Base-by-base conservation (phyloP, 1,284 basidiomycete genomes). In the Puccinia polysora region DNA sequence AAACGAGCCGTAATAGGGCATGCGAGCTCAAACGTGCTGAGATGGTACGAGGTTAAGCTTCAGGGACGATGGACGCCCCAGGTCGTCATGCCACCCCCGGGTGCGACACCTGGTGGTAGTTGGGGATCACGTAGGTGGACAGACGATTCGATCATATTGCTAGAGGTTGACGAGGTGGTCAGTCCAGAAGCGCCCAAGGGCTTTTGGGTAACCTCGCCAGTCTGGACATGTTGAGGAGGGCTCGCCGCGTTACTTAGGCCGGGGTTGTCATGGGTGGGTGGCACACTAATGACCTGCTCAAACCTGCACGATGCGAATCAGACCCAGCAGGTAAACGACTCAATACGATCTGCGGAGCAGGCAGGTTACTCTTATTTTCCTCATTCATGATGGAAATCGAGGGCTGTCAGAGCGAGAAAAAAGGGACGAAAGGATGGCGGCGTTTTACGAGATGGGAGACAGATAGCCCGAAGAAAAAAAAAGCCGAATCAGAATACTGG, bases 231-330 rank as follows among this genome's bases (percentile, higher is more conserved):
- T 34, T 1, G 8, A 14, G 14, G 15, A 30, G 53, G 53, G 28
- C 30, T 32, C 18, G 14, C 38, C 15, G 53, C 6, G 12, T 32
- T 8, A 52, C 23, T 23, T 6, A 20, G 23, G 20, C 10, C 7
- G 15, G 49, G 49, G 20, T 52, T 18, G 49, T 25, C 49, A 52
- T 7, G 15, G 14, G 60, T 28, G 45, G 60, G 40, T 45, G 40
- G 60, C 10, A 50, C 60, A 36, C 60, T 50, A 20, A 63, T 63
- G 18, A 63, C 60, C 45, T 63, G 43, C 34, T 63, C 60, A 36
- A 63, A 63, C 23, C 60, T 63, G 60, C 30, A 25, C 20, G 45
- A 63, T 49, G n/a, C n/a, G n/a, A n/a, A n/a, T 45, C 15, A 30
- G 32, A 49, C 45, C 20, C 14, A 60, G 6, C 34, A 43, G 36